phyloP scores from a whole-genome alignment of 2,329 filamentous ascomycete species.

The Ophiocordyceps sinensis region DNA sequence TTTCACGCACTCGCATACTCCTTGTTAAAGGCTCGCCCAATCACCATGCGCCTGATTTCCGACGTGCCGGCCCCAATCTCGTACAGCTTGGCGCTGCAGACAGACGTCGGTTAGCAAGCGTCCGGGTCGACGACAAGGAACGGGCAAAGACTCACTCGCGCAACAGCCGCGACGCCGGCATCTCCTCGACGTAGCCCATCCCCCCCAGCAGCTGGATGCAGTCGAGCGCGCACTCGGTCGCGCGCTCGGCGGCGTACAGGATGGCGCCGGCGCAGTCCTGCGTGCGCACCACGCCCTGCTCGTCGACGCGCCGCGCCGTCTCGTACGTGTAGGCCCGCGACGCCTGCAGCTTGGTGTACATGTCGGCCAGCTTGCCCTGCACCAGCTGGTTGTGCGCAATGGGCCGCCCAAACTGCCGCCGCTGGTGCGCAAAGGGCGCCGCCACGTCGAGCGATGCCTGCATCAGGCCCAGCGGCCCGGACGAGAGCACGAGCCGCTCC shows the following conservation, averaged over 20 bases:
- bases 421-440: conserved; percentile 76
- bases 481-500: conserved; percentile 80
- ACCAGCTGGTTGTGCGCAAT: conserved; percentile 88
- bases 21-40: conserved; percentile 83
- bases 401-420: conserved; percentile 76
- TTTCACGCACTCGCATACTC: conserved; percentile 43
- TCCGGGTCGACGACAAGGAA: too few relatives aligned
- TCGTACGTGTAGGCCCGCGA: conserved; percentile 76
- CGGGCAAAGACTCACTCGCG: conserved; percentile 44
- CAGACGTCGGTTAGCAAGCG: too few relatives aligned
- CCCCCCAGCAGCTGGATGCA: conserved; percentile 87
- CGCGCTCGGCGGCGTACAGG: conserved; percentile 80
- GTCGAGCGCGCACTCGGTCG: conserved; percentile 75
- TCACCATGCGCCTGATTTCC: conserved; percentile 87
- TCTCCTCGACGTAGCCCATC: conserved; percentile 93
- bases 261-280: conserved; percentile 94
- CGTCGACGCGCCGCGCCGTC: conserved; percentile 69
- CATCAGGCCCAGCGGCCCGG: conserved; percentile 89
- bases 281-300: conserved; percentile 57
- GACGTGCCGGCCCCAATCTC: conserved; percentile 96
- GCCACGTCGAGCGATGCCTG: conserved; percentile 75
- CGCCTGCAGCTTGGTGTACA: conserved; percentile 89
- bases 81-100: conserved; percentile 55
- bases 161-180: conserved; percentile 74
- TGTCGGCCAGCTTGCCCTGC: conserved; percentile 86